A percentile compares a stretch with the other conserved stretches of the same genome.
These are phyloP conservation scores for Abrus precatorius DNA, from an alignment of 306 rosid genomes.

Conservation along the genomic window DNA sequence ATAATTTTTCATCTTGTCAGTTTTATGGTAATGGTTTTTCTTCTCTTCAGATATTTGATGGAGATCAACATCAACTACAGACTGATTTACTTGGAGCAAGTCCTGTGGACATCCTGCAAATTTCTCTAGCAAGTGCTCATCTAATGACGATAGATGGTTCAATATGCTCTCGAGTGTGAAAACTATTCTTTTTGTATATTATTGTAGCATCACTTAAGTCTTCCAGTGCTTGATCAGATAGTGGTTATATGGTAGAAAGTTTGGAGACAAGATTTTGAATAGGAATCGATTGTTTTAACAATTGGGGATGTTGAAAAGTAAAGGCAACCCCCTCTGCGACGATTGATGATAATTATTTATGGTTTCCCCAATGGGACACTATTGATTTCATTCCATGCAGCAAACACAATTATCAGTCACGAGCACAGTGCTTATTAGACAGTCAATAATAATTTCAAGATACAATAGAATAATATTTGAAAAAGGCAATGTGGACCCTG, in stretches of 20 bases:
- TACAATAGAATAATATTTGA: neutral
- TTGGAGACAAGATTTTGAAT: neutral
- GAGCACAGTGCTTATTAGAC: neutral
- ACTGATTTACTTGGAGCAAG: constrained; percentile 39
- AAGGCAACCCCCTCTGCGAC: neutral
- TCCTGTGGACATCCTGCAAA: constrained; percentile 7
- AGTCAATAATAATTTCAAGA: neutral
- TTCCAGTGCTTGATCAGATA: neutral
- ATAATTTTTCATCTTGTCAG: neutral
- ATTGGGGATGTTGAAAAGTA: neutral
- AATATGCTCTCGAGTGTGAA: constrained; percentile 8
- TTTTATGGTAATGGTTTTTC: neutral
- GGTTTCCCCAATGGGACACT: neutral
- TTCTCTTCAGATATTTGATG: constrained; percentile 46
- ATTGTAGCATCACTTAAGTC: constrained; percentile 14
- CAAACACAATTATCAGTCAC: neutral
- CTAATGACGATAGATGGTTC: constrained; percentile 3
- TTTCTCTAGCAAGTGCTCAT: constrained; percentile 6
- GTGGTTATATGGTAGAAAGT: neutral
- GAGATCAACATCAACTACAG: constrained; percentile 34
- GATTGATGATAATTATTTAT: neutral
- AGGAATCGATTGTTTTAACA: neutral
- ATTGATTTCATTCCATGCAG: neutral
- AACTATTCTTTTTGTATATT: constrained; percentile 27
- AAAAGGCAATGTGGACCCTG: neutral